Base-by-base conservation (phyloP, 2,329 filamentous ascomycete species). In the Alternaria panax region DNA sequence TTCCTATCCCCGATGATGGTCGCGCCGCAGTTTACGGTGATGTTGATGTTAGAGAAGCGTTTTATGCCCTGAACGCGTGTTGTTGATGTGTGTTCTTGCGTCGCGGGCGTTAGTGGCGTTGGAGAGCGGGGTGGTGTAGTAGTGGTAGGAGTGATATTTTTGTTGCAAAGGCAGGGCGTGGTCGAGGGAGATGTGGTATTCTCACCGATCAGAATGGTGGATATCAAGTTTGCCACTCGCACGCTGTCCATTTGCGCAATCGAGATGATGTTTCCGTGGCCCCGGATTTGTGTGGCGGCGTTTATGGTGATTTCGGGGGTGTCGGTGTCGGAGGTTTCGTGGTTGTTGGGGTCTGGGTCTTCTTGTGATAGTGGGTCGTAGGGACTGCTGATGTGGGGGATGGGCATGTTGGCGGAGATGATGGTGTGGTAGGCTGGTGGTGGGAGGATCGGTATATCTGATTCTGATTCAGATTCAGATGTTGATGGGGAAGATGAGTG, bases 1-100 rank as follows among this genome's bases (percentile, higher is more conserved):
- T 77, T 77, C 14, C 73, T 63, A 51, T 77, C 74, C 1, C 75
- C 75, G 20, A 75, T 66, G 2, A 77, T 66, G 11, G 74, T 77
- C 28, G 72, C 70, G 55, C 73, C 74, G 53, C 75, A 77, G 53
- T 75, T 74, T 16, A 77, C 60, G 1, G 69, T 76, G 56, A 77
- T 73, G 59, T 72, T 72, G 46, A 76, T 54, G 24, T 66, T 75
- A 3, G 62, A 59, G 1, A 51, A 60, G 2, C 54, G 47, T 20
- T 63, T 66, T 22, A 60, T 22, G 40, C 54, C 56, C 7, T 48
- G 52, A 4, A 58, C 51, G 30, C 60, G 59, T 4, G 60, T 63
- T 12, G 58, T 53, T 27, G 47, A 54, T 16, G 51, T 59, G 20
- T 12, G 47, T 34, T 60, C 54, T 20, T 54, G 27, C 2, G n/a